Base-by-base conservation (phyloP, 768 basidiomycete genomes). In the Russula vinacea region DNA sequence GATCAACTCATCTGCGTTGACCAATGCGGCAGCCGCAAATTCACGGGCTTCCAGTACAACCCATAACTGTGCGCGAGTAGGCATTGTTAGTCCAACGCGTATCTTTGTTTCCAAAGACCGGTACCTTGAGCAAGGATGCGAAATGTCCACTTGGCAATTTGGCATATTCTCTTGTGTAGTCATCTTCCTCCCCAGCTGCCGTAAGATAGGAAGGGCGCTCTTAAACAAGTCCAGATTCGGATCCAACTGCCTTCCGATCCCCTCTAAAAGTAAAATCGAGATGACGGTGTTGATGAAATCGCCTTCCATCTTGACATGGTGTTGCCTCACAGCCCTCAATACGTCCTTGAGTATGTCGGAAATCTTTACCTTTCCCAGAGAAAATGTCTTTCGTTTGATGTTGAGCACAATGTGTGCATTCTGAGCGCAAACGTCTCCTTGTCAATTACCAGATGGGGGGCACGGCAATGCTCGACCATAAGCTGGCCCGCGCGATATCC, bases 271-370 rank as follows among this genome's bases (percentile, higher is more conserved):
- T 59, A 99, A 76, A 61, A 98, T 93, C 11, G 91, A 92, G 64
- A 99, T 89, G 64, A 99, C 94, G 0, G 97, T 98, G 75, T 99
- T 99, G 72, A 98, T 87, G 73, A 99, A 99, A 74, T 98, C 97
- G 16, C 89, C 94, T 77, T 99, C 96, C 87, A 99, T 91, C 79
- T 93, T 98, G 67, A 98, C 97, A 72, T 97, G 96, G 74, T 98
- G 95, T 68, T 83, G 80, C 62, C 94, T 80, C 4, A 99, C 95
- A 39, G 87, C 85, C 70, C 78, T 87, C 55, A 99, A 78, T 9
- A 98, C 97, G 67, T 96, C 90, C 4, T 84, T 90, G 35, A 98
- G 78, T 65, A 99, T 85, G 74, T 98, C 95, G 33, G 91, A 89
- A 60, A 99, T 97, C 74, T 91, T 93, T 77, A 99, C 93, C 74